A percentile compares a stretch with the other conserved stretches of the same genome.
phyloP scores from a whole-genome alignment of 2,329 filamentous ascomycete species.

The Curvularia hawaiiensis region DNA sequence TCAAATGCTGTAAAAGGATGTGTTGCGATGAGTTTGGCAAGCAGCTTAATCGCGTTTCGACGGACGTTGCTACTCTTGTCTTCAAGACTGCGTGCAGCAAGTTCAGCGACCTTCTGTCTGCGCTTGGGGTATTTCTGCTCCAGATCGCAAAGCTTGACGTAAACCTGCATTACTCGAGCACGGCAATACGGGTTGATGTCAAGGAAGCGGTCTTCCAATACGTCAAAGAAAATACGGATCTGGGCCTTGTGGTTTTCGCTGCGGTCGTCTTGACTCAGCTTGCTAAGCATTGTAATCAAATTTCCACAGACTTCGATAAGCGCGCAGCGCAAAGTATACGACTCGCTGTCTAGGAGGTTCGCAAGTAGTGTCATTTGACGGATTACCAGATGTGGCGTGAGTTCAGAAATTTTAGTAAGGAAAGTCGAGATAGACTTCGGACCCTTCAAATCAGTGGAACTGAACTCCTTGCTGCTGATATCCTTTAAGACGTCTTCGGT shows the following conservation, averaged over 20 bases:
- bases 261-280: conserved; percentile 76
- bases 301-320: conserved; percentile 98
- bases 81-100: conserved; percentile 86
- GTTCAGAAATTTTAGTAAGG: conserved; percentile 88
- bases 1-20: conserved; percentile 78
- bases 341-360: conserved; percentile 96
- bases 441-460: conserved; percentile 91
- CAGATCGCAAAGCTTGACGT: conserved; percentile 88
- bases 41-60: conserved; percentile 90
- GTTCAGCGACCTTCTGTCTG: conserved; percentile 82
- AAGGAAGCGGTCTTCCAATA: conserved; percentile 92
- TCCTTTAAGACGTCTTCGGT: conserved; percentile 93
- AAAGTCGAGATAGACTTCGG: conserved; percentile 97
- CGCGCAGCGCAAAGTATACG: conserved; percentile 90
- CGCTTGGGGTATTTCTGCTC: conserved; percentile 90
- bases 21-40: conserved; percentile 86
- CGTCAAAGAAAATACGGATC: conserved; percentile 95
- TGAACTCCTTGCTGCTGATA: conserved; percentile 97
- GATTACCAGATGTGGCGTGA: conserved; percentile 89
- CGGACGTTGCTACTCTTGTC: conserved; percentile 99
- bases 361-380: conserved; percentile 97
- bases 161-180: conserved; percentile 90
- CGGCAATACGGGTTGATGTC: conserved; percentile 97
- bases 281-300: conserved; percentile 87
- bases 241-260: conserved; percentile 94